Conservation (phyloP, 2,329 filamentous ascomycete genomes). For the Neodidymelliopsis sp. region DNA sequence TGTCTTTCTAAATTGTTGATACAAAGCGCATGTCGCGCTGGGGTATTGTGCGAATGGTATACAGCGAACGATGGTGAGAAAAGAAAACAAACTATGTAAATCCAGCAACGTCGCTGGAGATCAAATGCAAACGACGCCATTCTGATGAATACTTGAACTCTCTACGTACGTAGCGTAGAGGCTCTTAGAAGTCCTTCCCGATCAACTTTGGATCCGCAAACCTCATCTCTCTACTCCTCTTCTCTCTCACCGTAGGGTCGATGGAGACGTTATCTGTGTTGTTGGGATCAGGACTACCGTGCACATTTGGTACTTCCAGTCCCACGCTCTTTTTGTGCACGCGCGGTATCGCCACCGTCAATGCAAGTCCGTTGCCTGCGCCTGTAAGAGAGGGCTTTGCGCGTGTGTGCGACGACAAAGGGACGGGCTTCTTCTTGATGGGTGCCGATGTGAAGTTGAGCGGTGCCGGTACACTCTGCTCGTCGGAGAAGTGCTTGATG, state of each 20-base stretch:
- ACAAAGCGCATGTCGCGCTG: conserved; percentile 12
- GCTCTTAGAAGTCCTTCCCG: conserved; percentile 22
- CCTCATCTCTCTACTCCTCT: conserved; percentile 30
- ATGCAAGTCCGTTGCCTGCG: conserved; percentile 29
- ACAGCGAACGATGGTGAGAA: conserved; percentile 9
- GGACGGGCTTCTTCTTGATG: conserved; percentile 24
- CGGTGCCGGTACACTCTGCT: conserved; percentile 15
- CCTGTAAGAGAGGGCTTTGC: conserved; percentile 29
- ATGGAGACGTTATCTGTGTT: conserved; percentile 19
- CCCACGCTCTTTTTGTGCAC: conserved; percentile 20
- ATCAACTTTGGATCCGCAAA: conserved; percentile 32
- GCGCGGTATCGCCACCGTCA: conserved; percentile 31
- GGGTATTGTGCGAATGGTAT: conserved; percentile 14
- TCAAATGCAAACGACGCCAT: not conserved
- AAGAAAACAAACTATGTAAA: not conserved
- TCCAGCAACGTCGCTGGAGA: too few relatives aligned
- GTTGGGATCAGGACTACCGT: conserved; percentile 3
- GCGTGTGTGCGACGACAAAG: conserved; percentile 9
- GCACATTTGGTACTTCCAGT: conserved; percentile 29
- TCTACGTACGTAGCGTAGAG: not conserved
- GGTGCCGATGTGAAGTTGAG: conserved; percentile 12
- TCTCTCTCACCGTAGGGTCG: conserved; percentile 21
- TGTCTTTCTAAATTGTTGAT: conserved; percentile 4
- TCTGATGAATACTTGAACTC: not conserved
- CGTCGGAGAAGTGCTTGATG: conserved; percentile 9